phyloP scores from a whole-genome alignment of 2,329 filamentous ascomycete species.

The Cytospora piceae region DNA sequence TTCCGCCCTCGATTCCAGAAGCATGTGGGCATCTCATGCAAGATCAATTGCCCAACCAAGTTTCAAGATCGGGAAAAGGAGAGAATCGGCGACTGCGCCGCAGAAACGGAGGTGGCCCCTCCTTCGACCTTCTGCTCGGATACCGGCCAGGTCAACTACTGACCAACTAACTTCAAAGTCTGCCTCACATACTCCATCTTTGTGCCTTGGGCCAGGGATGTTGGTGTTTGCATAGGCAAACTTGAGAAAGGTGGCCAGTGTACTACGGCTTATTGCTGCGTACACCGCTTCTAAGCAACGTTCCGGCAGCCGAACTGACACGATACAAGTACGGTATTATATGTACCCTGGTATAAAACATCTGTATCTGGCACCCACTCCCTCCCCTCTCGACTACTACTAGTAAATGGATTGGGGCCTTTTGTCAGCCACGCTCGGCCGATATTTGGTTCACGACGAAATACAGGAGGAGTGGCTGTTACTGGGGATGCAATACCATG shows the following conservation, averaged over 20 bases:
- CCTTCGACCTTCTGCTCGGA: slow-evolving; percentile 1
- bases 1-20: not conserved
- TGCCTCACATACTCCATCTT: not conserved
- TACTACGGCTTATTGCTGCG: not conserved
- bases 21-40: slow-evolving; percentile 24
- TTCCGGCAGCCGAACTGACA: slow-evolving; percentile 4
- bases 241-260: not conserved
- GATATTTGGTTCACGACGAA: not conserved
- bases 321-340: not conserved
- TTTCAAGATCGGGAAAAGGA: slow-evolving; percentile 15
- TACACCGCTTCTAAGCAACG: slow-evolving; percentile 3
- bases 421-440: not conserved
- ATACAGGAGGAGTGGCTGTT: slow-evolving; percentile 7
- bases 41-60: slow-evolving; percentile 23
- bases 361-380: not conserved
- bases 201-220: not conserved
- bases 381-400: not conserved
- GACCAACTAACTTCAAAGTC: not conserved
- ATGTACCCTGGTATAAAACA: not conserved
- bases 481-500: slow-evolving; percentile 5
- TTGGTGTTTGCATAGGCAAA: not conserved
- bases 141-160: not conserved
- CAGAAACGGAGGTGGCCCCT: slow-evolving; percentile 13
- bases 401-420: not conserved
- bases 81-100: not conserved